These are phyloP conservation scores for Tagetes patula DNA, from an alignment of 129 eudicot genomes.

Conservation along the genomic window DNA sequence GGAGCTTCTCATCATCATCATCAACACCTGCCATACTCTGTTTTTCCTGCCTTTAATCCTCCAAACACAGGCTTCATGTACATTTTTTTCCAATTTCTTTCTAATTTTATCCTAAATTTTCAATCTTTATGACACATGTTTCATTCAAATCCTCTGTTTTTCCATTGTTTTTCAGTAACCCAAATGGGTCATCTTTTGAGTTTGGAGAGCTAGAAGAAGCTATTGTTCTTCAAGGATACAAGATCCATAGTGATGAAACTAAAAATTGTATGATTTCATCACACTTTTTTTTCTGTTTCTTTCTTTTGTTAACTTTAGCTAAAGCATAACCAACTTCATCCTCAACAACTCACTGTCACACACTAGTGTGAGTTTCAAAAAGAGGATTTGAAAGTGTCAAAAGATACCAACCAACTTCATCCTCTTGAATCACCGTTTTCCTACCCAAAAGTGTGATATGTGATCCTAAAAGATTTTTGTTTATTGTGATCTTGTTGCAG, in stretches of 20 bases:
- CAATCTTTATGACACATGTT: slow-evolving; percentile 17
- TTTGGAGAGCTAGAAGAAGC: slow-evolving; percentile 98
- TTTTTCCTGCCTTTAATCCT: slow-evolving; percentile 58
- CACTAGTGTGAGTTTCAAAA: slow-evolving; percentile 20
- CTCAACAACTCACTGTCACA: neutral
- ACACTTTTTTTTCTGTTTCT: slow-evolving; percentile 27
- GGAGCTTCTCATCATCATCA: slow-evolving; percentile 58
- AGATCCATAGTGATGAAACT: slow-evolving; percentile 63
- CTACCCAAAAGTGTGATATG: slow-evolving; percentile 30
- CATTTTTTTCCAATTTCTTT: neutral
- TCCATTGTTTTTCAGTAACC: slow-evolving; percentile 49
- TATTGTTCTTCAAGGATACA: slow-evolving; percentile 77
- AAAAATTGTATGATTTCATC: slow-evolving; percentile 35
- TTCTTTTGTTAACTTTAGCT: neutral
- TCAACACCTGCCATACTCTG: slow-evolving; percentile 64
- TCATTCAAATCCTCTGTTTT: slow-evolving; percentile 30
- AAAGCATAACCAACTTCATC: slow-evolving; percentile 7
- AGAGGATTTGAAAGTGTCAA: slow-evolving; percentile 63
- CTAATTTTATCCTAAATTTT: neutral
- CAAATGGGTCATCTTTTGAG: slow-evolving; percentile 81
- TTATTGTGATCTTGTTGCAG: slow-evolving; percentile 71
- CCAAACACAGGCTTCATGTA: slow-evolving; percentile 73
- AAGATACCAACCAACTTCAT: slow-evolving; percentile 55
- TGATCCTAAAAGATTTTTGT: slow-evolving; percentile 44
- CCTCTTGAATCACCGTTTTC: slow-evolving; percentile 46